phyloP scores from a whole-genome alignment of 1,139 yeast species.

The Lodderomyces pseudojiufengensis region DNA sequence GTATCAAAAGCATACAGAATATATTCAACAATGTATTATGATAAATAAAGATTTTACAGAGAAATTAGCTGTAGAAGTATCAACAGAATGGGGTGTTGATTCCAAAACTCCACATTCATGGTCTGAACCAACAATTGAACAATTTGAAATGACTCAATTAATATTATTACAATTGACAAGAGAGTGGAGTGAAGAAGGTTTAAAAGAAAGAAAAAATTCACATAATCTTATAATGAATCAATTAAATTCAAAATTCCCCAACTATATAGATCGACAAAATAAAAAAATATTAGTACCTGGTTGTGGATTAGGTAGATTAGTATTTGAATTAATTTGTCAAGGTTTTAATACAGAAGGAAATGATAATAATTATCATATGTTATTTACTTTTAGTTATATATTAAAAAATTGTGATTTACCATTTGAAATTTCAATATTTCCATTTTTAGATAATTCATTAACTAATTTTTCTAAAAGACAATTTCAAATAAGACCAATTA shows the following conservation, averaged over 20 bases:
- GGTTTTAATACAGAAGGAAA: constrained; percentile 84
- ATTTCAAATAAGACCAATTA: constrained; percentile 47
- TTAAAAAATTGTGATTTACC: constrained; percentile 49
- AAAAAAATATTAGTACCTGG: constrained; percentile 70
- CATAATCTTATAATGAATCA: constrained; percentile 46
- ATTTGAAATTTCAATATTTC: constrained; percentile 43
- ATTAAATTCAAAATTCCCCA: constrained; percentile 43
- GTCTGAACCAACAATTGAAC: no score
- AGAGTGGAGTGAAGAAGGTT: constrained; percentile 75
- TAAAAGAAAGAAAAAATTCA: constrained; percentile 45
- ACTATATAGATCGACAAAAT: constrained; percentile 30
- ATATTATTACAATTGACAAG: constrained; percentile 62
- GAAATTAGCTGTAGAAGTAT: constrained; percentile 44
- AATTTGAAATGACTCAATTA: constrained; percentile 60
- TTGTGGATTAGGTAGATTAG: constrained; percentile 75
- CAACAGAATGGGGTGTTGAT: constrained; percentile 53
- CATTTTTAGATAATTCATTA: constrained; percentile 47
- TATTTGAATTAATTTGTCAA: constrained; percentile 61
- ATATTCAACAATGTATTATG: constrained; percentile 44
- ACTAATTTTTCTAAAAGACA: constrained; percentile 45
- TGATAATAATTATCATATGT: constrained; percentile 81
- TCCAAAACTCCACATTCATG: no score
- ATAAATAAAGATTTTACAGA: constrained; percentile 48
- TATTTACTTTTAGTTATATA: constrained; percentile 61
- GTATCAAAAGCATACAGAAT: constrained; percentile 45